phyloP scores from a whole-genome alignment of 1,284 basidiomycete genomes.

The Meripilus lineatus region DNA sequence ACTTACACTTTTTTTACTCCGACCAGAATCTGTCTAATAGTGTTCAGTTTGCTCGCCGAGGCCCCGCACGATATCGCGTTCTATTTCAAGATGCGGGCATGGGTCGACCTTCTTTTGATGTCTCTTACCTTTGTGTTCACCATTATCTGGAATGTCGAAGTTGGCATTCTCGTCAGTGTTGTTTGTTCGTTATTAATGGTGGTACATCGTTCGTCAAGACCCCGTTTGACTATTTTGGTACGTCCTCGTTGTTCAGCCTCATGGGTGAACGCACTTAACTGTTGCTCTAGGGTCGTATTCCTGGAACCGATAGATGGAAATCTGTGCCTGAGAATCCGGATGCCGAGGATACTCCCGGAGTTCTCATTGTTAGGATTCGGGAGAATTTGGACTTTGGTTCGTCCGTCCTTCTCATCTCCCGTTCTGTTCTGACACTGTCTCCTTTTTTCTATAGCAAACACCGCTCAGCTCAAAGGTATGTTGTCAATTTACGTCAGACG shows the following conservation, averaged over 20 bases:
- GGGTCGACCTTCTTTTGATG: slow-evolving; percentile 84
- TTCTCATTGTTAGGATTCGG: slow-evolving; percentile 76
- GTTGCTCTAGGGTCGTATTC: slow-evolving; percentile 59
- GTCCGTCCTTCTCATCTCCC: slow-evolving; percentile 16
- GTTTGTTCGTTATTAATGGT: slow-evolving; percentile 85
- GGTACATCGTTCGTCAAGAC: slow-evolving; percentile 80
- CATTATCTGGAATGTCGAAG: slow-evolving; percentile 76
- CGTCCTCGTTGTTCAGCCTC: slow-evolving; percentile 10
- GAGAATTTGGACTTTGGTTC: slow-evolving; percentile 80
- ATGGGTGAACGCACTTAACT: slow-evolving; percentile 1
- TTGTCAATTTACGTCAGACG: slow-evolving; percentile 1
- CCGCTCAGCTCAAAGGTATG: slow-evolving; percentile 78
- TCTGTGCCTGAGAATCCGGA: slow-evolving; percentile 77
- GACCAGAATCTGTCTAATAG: slow-evolving; percentile 74
- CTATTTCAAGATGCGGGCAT: slow-evolving; percentile 85
- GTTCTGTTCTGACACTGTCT: background rate
- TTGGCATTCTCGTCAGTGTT: slow-evolving; percentile 81
- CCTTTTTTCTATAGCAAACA: slow-evolving; percentile 59
- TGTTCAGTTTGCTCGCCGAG: slow-evolving; percentile 81
- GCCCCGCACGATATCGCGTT: slow-evolving; percentile 82
- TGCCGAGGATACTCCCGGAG: slow-evolving; percentile 73
- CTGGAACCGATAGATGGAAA: slow-evolving; percentile 80
- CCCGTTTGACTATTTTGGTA: slow-evolving; percentile 67
- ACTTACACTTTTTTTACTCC: background rate
- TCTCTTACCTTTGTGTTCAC: slow-evolving; percentile 79